Percentiles rank a stretch among this genome's conserved stretches.
phyloP scores from a whole-genome alignment of 2,329 filamentous ascomycete species.

The Fusarium nisikadoi region DNA sequence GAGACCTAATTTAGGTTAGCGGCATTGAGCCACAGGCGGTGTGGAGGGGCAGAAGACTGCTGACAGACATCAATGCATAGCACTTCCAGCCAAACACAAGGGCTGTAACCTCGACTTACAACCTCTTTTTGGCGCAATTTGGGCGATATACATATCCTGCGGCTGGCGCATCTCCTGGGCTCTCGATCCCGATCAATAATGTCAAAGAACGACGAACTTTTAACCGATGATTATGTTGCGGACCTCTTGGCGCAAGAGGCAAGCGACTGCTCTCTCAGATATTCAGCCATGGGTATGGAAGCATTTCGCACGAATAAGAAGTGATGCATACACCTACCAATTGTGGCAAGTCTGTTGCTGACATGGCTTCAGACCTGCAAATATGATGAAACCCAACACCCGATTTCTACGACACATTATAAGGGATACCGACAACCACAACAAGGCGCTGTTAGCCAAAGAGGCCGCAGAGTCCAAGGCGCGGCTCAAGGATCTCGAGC shows the following conservation, averaged over 20 bases:
- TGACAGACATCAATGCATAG: slow-evolving; percentile 28
- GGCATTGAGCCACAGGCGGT: slow-evolving; percentile 31
- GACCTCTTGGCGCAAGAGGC: slow-evolving; percentile 84
- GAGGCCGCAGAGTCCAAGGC: slow-evolving; percentile 83
- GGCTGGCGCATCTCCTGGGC: background rate
- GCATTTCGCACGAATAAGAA: slow-evolving; percentile 65
- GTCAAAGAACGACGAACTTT: slow-evolving; percentile 60
- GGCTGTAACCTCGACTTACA: slow-evolving; percentile 4
- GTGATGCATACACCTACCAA: slow-evolving; percentile 48
- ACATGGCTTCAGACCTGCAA: slow-evolving; percentile 63
- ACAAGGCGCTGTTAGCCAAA: slow-evolving; percentile 84
- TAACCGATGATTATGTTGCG: slow-evolving; percentile 83
- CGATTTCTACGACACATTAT: slow-evolving; percentile 90
- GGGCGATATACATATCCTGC: background rate
- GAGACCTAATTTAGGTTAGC: slow-evolving; percentile 46
- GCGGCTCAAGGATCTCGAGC: slow-evolving; percentile 72
- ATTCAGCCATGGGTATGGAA: slow-evolving; percentile 78
- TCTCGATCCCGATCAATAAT: slow-evolving; percentile 41
- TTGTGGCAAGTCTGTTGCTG: slow-evolving; percentile 28
- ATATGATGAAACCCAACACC: slow-evolving; percentile 88
- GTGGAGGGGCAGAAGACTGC: slow-evolving; percentile 31
- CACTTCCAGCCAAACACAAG: background rate
- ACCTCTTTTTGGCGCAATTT: slow-evolving; percentile 10
- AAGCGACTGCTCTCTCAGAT: slow-evolving; percentile 75
- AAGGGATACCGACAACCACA: slow-evolving; percentile 87